Base-by-base conservation (phyloP, 176 grass and related monocot species). In the Juncus effusus region DNA sequence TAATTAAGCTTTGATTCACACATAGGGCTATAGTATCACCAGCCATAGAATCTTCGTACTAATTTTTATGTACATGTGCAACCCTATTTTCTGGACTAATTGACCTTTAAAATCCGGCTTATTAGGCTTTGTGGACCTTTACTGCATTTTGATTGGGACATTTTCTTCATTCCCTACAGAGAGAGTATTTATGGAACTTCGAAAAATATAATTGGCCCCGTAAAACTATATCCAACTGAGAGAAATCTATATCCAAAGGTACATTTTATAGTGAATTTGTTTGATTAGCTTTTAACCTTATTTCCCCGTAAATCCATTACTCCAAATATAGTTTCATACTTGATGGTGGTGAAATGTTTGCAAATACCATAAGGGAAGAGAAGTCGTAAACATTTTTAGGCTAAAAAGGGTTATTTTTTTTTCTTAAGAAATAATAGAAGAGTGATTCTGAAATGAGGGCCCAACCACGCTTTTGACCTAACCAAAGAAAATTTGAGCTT, bases 61-160 rank as follows among this genome's bases (percentile, higher is more conserved):
- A 3, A 40, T 54, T 69, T 51, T 54, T 13, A 16, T 69, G 10
- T 38, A 52, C 65, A 69, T 69, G 65, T 69, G 65, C 65, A 69
- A 69, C 49, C 50, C 65, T 69, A 55, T 38, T 54, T 69, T 69
- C 47, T 13, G 44, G 65, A 45, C 65, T 55, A 69, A 55, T 55
- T 7, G 39, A 54, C 51, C 39, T 69, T 70, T 42, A 6, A 19
- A 54, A 49, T 70, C 51, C 51, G 4, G 2, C 54, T 39, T 70
- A 70, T 70, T 69, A 14, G 66, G 66, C 66, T 69, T 56, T 70
- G 54, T 13, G 51, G 7, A 13, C 66, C 66, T 52, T 15, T 67
- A 53, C 36, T 50, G 15, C 51, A 70, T 55, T 70, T 8, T 38
- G 10, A 70, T 10, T 38, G 36, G 54, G 39, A 70, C 35, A 69